Evolutionary conservation across 108 stramenopile genomes (phyloP).

Genomic region (Cylindrotheca closterium): DNA sequence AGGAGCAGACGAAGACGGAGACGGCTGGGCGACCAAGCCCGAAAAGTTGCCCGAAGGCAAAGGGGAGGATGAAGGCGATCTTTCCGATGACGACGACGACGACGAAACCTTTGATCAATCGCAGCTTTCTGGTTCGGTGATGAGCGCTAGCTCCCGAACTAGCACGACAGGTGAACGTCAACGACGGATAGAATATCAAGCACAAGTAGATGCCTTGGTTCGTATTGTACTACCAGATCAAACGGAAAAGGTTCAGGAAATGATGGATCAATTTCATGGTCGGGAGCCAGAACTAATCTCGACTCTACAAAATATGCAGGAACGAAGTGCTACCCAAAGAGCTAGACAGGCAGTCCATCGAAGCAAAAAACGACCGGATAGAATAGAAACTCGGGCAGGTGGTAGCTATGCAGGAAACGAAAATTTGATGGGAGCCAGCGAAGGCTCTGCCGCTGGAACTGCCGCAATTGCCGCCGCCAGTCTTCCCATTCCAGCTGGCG

Average conservation of each 20-base stretch:
- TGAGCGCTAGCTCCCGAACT: slow-evolving; percentile 14
- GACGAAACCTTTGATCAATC: slow-evolving; percentile 30
- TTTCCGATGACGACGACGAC: slow-evolving; percentile 12
- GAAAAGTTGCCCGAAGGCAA: slow-evolving; percentile 26
- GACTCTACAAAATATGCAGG: slow-evolving; percentile 79
- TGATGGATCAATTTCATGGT: slow-evolving; percentile 82
- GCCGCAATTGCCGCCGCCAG: slow-evolving; percentile 65
- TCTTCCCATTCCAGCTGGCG: slow-evolving; percentile 36
- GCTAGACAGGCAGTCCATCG: slow-evolving; percentile 79
- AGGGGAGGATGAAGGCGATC: too few relatives aligned
- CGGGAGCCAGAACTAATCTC: slow-evolving; percentile 78
- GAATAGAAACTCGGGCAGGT: slow-evolving; percentile 5
- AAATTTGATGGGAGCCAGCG: slow-evolving; percentile 11
- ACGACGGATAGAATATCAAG: slow-evolving; percentile 59
- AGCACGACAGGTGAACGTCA: slow-evolving; percentile 15
- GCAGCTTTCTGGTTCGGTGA: neutral
- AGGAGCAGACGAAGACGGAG: slow-evolving; percentile 12
- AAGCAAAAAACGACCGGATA: slow-evolving; percentile 42
- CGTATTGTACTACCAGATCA: slow-evolving; percentile 74
- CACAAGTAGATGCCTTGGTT: slow-evolving; percentile 76
- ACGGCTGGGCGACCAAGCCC: slow-evolving; percentile 10
- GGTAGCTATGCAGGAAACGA: slow-evolving; percentile 9
- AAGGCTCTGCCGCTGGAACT: slow-evolving; percentile 41
- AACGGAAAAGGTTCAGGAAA: slow-evolving; percentile 74
- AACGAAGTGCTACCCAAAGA: slow-evolving; percentile 67